Conservation (phyloP, 192 early-diverging fungal species). For the Umbelopsis sp. region DNA sequence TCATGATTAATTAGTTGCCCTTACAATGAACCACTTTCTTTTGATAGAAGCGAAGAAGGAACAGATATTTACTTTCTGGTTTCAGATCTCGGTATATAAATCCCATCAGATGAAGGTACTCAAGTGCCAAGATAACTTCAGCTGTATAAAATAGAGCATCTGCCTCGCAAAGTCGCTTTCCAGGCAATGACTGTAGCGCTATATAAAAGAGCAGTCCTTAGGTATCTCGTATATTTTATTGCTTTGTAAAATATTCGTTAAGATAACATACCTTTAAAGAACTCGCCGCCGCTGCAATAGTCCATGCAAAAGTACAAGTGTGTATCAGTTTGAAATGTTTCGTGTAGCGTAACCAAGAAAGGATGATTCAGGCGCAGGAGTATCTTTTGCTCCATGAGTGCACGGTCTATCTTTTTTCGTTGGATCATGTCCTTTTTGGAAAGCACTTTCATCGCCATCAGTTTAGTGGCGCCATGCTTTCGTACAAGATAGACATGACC, state of each 20-base stretch:
- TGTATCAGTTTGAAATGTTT: constrained; percentile 85
- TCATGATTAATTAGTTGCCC: too few species aligned
- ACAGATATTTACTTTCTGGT: constrained; percentile 64
- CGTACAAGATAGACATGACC: constrained; percentile 36
- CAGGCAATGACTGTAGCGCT: constrained; percentile 2
- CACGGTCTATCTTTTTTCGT: constrained; percentile 95
- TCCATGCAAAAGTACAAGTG: constrained; percentile 90
- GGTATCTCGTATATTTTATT: background rate
- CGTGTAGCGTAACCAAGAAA: constrained; percentile 87
- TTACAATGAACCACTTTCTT: too few species aligned
- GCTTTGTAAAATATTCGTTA: background rate
- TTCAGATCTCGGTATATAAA: constrained; percentile 91
- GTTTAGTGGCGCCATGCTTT: constrained; percentile 17
- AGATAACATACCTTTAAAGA: constrained; percentile 63
- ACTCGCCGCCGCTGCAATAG: constrained; percentile 89
- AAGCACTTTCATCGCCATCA: constrained; percentile 57
- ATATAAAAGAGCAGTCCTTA: background rate
- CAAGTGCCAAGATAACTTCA: constrained; percentile 78
- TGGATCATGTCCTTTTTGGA: constrained; percentile 97
- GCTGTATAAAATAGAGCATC: constrained; percentile 79
- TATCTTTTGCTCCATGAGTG: constrained; percentile 94
- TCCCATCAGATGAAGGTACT: constrained; percentile 73
- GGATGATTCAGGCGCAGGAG: constrained; percentile 85
- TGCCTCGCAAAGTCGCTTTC: constrained; percentile 1
- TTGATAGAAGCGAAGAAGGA: too few species aligned